These are phyloP conservation scores for Penicillium maclennaniae DNA, from an alignment of 495 filamentous ascomycete species.

Conservation along the genomic window DNA sequence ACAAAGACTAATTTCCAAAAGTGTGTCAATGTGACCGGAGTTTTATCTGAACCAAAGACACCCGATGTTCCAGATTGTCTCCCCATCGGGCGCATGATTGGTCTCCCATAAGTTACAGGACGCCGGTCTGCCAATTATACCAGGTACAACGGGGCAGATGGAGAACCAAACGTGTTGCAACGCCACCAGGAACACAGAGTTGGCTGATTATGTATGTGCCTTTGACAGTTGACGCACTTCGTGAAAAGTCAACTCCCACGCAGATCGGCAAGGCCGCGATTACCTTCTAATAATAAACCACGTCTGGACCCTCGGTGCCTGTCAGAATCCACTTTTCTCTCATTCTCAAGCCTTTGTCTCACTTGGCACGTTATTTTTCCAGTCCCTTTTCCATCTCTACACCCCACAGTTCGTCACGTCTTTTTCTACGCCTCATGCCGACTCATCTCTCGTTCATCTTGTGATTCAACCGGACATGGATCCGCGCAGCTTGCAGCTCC, in stretches of 20 bases:
- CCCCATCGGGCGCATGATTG: conserved; percentile 3
- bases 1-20: neutral
- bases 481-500: conserved; percentile 22
- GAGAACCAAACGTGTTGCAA: conserved; percentile 5
- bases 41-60: neutral
- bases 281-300: neutral
- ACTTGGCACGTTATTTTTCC: conserved; percentile 8
- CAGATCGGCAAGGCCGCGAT: neutral
- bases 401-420: conserved; percentile 4
- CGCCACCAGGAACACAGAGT: conserved; percentile 7
- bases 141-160: neutral
- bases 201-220: neutral
- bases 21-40: conserved; percentile 5
- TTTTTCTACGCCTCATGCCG: conserved; percentile 19
- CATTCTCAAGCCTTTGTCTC: conserved; percentile 18
- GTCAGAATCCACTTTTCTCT: conserved; percentile 17
- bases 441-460: conserved; percentile 11
- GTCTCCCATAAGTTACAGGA: neutral
- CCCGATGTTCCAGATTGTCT: conserved; percentile 15
- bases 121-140: conserved; percentile 4
- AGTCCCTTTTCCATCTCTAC: conserved; percentile 8
- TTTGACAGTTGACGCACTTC: neutral
- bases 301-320: neutral
- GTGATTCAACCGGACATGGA: conserved; percentile 23
- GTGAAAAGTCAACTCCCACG: neutral